Conservation (phyloP, 1,284 basidiomycete species). For the Meira miltonrushii region DNA sequence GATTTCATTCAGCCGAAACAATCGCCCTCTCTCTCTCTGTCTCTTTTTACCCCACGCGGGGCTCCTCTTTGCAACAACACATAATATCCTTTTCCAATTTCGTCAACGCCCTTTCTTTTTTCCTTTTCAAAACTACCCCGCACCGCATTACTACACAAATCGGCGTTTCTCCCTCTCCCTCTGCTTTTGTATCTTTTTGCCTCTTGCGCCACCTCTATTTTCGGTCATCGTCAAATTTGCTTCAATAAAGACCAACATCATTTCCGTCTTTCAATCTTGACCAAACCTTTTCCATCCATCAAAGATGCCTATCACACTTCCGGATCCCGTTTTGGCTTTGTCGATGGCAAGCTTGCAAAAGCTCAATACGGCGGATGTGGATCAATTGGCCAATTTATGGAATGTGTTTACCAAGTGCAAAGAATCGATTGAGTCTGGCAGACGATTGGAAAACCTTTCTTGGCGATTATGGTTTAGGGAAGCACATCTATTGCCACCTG, state of each 20-base stretch:
- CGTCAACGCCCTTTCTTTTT: too few relatives aligned
- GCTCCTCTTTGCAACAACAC: too few relatives aligned
- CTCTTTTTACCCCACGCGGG: too few relatives aligned
- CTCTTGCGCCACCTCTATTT: not conserved
- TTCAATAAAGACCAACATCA: not conserved
- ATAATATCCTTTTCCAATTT: too few relatives aligned
- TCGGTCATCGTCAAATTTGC: not conserved
- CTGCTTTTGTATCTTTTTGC: too few relatives aligned
- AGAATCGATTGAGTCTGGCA: constrained; percentile 68
- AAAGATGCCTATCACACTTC: constrained; percentile 13
- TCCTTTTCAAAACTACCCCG: too few relatives aligned
- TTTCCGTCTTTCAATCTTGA: not conserved
- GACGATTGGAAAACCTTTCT: constrained; percentile 73
- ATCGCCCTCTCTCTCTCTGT: too few relatives aligned
- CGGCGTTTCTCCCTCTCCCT: too few relatives aligned
- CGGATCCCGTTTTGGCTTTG: constrained; percentile 38
- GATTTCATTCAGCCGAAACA: too few relatives aligned
- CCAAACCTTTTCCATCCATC: not conserved
- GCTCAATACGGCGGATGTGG: constrained; percentile 32
- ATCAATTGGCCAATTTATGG: constrained; percentile 42
- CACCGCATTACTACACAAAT: too few relatives aligned
- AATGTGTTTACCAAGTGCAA: constrained; percentile 76
- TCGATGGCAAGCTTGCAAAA: constrained; percentile 37
- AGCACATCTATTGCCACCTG: constrained; percentile 38
- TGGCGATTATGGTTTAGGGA: constrained; percentile 79